These are phyloP conservation scores for Mrakiaceae sp. DNA, from an alignment of 1,284 basidiomycete species.

Conservation along the genomic window DNA sequence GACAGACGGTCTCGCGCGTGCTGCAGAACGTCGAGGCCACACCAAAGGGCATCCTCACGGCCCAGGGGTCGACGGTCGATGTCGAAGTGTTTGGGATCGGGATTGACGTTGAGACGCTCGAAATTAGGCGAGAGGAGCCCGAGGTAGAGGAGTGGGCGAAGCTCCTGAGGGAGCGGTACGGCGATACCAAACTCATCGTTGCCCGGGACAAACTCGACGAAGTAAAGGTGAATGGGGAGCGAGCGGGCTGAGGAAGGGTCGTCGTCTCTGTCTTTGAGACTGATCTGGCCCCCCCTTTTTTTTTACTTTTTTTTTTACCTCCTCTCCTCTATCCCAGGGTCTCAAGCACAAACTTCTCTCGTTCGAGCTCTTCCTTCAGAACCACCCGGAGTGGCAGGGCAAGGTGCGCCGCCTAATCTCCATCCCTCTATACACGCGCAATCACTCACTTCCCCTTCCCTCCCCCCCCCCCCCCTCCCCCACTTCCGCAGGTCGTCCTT, in stretches of 20 bases:
- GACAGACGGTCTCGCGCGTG: constrained; percentile 69
- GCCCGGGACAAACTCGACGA: constrained; percentile 80
- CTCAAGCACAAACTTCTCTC: constrained; percentile 71
- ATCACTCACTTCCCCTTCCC: too few relatives aligned
- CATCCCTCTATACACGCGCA: too few relatives aligned
- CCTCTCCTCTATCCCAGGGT: constrained; percentile 37
- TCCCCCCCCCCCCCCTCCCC: too few relatives aligned
- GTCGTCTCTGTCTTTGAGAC: too few relatives aligned
- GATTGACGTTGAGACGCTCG: constrained; percentile 63
- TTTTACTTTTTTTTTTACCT: not conserved
- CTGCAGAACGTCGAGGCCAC: constrained; percentile 60
- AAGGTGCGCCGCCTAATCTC: constrained; percentile 39
- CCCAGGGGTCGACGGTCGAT: constrained; percentile 49
- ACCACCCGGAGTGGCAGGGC: constrained; percentile 62
- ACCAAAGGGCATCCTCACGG: constrained; percentile 57
- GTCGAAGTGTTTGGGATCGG: constrained; percentile 83
- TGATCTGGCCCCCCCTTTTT: not conserved
- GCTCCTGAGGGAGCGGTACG: constrained; percentile 62
- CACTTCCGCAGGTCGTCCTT: constrained; percentile 48
- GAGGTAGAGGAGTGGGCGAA: constrained; percentile 74
- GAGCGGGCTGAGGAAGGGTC: too few relatives aligned
- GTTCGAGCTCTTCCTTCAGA: constrained; percentile 71
- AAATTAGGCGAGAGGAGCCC: constrained; percentile 58
- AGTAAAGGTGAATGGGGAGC: constrained; percentile 45
- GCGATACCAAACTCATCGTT: constrained; percentile 72